Evolutionary conservation across 75 land plant genomes (phyloP).

Genomic region (Cryptomeria japonica): DNA sequence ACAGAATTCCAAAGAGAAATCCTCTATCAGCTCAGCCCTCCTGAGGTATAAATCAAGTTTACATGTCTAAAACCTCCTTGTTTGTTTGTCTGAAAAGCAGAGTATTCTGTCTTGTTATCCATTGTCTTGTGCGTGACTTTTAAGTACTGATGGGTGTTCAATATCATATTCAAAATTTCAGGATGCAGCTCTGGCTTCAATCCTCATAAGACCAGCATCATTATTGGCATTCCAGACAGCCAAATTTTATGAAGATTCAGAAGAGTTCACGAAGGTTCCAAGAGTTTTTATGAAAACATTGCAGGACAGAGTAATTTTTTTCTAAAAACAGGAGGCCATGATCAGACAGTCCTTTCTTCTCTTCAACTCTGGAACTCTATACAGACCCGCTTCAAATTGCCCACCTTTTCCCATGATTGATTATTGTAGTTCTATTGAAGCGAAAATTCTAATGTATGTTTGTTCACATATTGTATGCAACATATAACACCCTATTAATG

Average conservation of each 20-base stretch:
- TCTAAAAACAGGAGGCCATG: slow-evolving; percentile 17
- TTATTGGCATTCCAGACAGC: slow-evolving; percentile 11
- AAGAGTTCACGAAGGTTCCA: slow-evolving; percentile 23
- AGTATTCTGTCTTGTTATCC: too few relatives aligned
- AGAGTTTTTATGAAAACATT: slow-evolving; percentile 29
- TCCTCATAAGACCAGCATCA: slow-evolving; percentile 28
- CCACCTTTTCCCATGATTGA: neutral
- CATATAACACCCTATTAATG: neutral
- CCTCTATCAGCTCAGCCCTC: too few relatives aligned
- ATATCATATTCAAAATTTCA: neutral
- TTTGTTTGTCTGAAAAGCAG: too few relatives aligned
- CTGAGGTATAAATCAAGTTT: too few relatives aligned
- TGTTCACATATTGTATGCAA: too few relatives aligned
- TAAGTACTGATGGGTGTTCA: neutral
- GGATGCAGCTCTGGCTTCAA: slow-evolving; percentile 31
- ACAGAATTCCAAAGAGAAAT: too few relatives aligned
- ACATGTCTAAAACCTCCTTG: too few relatives aligned
- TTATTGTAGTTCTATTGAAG: neutral
- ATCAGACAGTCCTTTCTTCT: slow-evolving; percentile 31
- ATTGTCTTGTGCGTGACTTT: too few relatives aligned
- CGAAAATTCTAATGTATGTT: neutral
- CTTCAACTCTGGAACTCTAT: slow-evolving; percentile 14
- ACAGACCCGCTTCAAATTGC: neutral
- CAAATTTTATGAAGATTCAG: slow-evolving; percentile 1
- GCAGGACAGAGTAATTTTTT: slow-evolving; percentile 13